Conservation (phyloP, 371 early-diverging fungal genomes). For the Zopfochytrium polystomum region DNA sequence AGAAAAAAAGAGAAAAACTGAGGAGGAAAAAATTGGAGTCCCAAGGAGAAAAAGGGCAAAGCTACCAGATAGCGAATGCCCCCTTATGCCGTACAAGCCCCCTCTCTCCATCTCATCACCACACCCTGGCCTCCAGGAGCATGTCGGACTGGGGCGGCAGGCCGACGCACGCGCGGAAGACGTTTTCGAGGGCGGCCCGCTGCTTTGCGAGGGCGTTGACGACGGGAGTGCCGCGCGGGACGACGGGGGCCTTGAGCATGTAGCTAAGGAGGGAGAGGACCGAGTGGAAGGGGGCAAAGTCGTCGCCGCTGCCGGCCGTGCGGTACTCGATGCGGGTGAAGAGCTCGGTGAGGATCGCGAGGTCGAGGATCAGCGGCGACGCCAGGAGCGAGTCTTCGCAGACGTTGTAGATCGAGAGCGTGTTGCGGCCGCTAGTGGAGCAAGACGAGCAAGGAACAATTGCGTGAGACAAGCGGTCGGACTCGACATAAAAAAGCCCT, state of each 20-base stretch:
- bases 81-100: no score
- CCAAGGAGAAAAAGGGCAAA: no score
- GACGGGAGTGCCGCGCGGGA: slow-evolving; percentile 86
- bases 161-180: slow-evolving; percentile 93
- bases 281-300: slow-evolving; percentile 74
- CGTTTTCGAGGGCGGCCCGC: slow-evolving; percentile 92
- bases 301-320: slow-evolving; percentile 33
- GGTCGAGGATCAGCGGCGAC: slow-evolving; percentile 92
- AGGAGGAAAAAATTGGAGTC: no score
- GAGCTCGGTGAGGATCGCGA: slow-evolving; percentile 89
- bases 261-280: slow-evolving; percentile 69
- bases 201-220: slow-evolving; percentile 93
- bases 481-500: slow-evolving; percentile 1
- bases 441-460: neutral
- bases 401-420: slow-evolving; percentile 93
- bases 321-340: slow-evolving; percentile 90
- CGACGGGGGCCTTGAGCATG: slow-evolving; percentile 76
- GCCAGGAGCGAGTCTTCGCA: slow-evolving; percentile 98
- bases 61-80: no score
- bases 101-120: no score
- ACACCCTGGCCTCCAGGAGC: slow-evolving; percentile 44
- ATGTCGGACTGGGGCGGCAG: slow-evolving; percentile 57
- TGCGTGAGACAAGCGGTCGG: neutral
- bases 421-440: slow-evolving; percentile 74
- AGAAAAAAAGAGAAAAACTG: no score